These are phyloP conservation scores for Pythium dissotocum DNA, from an alignment of 352 stramenopile species.

Conservation along the genomic window DNA sequence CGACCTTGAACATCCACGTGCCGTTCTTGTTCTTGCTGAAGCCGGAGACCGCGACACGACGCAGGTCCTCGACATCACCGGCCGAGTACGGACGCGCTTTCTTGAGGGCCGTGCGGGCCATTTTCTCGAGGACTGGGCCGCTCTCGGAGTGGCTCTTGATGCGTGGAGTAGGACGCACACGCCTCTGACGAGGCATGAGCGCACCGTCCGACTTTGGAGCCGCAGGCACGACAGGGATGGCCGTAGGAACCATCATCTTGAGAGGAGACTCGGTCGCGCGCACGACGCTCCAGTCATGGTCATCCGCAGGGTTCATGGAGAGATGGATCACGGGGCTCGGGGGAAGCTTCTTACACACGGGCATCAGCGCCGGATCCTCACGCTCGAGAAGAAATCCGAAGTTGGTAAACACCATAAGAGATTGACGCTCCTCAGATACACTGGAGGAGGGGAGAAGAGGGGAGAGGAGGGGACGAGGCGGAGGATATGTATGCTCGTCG, in stretches of 20 bases:
- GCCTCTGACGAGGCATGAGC: not conserved
- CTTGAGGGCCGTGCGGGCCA: constrained; percentile 18
- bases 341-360: constrained; percentile 16
- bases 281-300: constrained; percentile 1
- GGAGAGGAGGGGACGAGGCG: constrained; percentile 4
- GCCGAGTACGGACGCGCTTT: constrained; percentile 55
- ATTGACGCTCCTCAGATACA: not conserved
- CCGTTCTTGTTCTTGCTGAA: constrained; percentile 65
- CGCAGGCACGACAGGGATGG: not conserved
- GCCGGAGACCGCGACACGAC: constrained; percentile 58
- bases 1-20: constrained; percentile 80
- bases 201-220: not conserved
- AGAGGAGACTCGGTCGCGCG: constrained; percentile 8
- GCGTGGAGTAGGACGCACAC: constrained; percentile 26
- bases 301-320: constrained; percentile 21
- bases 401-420: constrained; percentile 26
- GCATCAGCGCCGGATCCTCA: constrained; percentile 21
- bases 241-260: constrained; percentile 11
- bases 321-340: constrained; percentile 18
- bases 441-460: not conserved
- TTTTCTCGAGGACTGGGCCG: constrained; percentile 49
- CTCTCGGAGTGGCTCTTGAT: constrained; percentile 73
- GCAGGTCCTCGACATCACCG: constrained; percentile 49
- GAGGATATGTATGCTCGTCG: constrained; percentile 10
- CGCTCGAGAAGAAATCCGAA: constrained; percentile 26